Evolutionary conservation across 148 eudicot species (phyloP).

Genomic region (Camellia japonica): DNA sequence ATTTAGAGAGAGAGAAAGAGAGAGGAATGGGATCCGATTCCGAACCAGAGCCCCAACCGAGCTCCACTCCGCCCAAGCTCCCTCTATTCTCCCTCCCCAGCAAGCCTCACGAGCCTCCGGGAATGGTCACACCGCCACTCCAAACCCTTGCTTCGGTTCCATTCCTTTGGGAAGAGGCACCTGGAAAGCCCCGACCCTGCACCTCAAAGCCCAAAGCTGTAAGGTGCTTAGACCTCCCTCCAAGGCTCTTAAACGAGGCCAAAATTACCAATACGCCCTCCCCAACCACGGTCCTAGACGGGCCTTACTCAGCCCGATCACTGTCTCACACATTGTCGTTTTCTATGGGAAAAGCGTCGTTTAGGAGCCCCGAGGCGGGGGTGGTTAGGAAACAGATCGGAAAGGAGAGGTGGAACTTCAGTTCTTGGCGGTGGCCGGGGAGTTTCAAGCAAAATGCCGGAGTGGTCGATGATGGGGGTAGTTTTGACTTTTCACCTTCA

Average conservation of each 20-base stretch:
- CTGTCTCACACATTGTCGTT: slow-evolving; percentile 21
- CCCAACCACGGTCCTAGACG: slow-evolving; percentile 57
- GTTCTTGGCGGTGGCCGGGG: slow-evolving; percentile 43
- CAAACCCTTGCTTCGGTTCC: slow-evolving; percentile 63
- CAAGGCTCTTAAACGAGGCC: slow-evolving; percentile 30
- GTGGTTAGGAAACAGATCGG: slow-evolving; percentile 4
- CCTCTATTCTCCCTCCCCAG: slow-evolving; percentile 39
- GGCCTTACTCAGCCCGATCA: slow-evolving; percentile 46
- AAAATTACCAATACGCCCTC: slow-evolving; percentile 41
- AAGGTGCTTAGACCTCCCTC: slow-evolving; percentile 70
- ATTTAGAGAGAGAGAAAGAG: not conserved
- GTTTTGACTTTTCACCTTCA: slow-evolving; percentile 26
- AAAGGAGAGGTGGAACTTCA: slow-evolving; percentile 25
- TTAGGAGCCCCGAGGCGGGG: slow-evolving; percentile 21
- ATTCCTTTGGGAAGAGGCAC: slow-evolving; percentile 86
- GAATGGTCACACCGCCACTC: slow-evolving; percentile 64
- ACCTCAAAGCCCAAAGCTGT: slow-evolving; percentile 52
- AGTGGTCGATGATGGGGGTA: slow-evolving; percentile 19
- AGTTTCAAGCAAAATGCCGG: slow-evolving; percentile 25
- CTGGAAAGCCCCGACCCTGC: slow-evolving; percentile 58
- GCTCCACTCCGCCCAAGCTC: slow-evolving; percentile 45
- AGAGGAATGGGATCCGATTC: slow-evolving; percentile 15
- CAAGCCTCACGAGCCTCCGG: slow-evolving; percentile 40
- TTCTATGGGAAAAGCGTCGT: slow-evolving; percentile 22
- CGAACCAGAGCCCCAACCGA: not conserved